These are phyloP conservation scores for Mallotus nudiflorus DNA, from an alignment of 345 rosid species.

Conservation along the genomic window DNA sequence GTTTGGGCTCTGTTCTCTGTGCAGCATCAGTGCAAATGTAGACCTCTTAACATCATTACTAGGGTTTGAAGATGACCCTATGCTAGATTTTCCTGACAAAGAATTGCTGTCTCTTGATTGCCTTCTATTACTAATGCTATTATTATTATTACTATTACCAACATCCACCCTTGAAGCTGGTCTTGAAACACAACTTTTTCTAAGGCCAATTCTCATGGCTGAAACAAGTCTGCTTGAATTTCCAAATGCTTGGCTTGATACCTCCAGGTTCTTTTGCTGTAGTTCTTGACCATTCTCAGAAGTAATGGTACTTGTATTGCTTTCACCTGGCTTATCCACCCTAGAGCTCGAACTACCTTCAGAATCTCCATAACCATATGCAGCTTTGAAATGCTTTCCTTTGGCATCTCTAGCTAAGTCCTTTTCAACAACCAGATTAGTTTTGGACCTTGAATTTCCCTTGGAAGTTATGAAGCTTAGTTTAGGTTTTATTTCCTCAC, in stretches of 20 bases:
- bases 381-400: constrained; percentile 18
- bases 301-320: constrained; percentile 42
- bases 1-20: constrained; percentile 42
- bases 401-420: constrained; percentile 18
- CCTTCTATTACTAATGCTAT: not conserved
- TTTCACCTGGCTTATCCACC: constrained; percentile 24
- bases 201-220: constrained; percentile 38
- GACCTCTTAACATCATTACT: constrained; percentile 18
- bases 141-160: constrained; percentile 16
- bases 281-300: constrained; percentile 33
- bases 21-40: constrained; percentile 15
- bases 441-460: constrained; percentile 31
- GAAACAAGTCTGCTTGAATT: constrained; percentile 39
- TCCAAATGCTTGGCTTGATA: constrained; percentile 41
- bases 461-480: constrained; percentile 27
- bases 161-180: constrained; percentile 53
- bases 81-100: constrained; percentile 51
- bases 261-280: constrained; percentile 24
- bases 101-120: constrained; percentile 35
- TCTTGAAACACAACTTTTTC: constrained; percentile 54
- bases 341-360: constrained; percentile 21
- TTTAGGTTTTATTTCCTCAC: constrained; percentile 34
- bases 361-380: constrained; percentile 2
- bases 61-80: constrained; percentile 46
- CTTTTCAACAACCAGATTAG: constrained; percentile 29